Conservation (phyloP, 192 early-diverging fungal genomes). For the Gigaspora rosea region DNA sequence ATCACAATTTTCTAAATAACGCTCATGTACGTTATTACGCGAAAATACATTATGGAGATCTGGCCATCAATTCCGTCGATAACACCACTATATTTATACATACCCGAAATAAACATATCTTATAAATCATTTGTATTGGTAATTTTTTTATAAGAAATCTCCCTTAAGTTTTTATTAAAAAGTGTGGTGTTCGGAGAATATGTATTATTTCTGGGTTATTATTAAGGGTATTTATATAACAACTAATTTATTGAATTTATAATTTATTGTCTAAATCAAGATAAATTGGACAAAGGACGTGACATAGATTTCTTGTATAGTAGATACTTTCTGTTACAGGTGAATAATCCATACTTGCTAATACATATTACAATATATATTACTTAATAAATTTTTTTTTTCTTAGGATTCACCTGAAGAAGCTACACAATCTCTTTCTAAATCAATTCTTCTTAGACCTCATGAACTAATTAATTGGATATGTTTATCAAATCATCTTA, state of each 20-base stretch:
- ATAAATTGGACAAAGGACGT: constrained; percentile 30
- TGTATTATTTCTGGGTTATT: background rate
- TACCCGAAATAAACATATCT: too few relatives aligned
- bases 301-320: constrained; percentile 19
- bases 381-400: background rate
- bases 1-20: too few relatives aligned
- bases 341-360: constrained; percentile 23
- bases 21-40: too few relatives aligned
- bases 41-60: too few relatives aligned
- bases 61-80: too few relatives aligned
- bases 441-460: constrained; percentile 48
- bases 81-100: too few relatives aligned
- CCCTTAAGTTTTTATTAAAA: too few relatives aligned
- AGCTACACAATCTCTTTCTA: constrained; percentile 43
- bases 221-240: background rate
- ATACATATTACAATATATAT: background rate
- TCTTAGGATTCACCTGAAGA: constrained; percentile 27
- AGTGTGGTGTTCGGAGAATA: too few relatives aligned
- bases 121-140: too few relatives aligned
- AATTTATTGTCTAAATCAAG: constrained; percentile 30
- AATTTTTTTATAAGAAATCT: too few relatives aligned
- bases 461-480: constrained; percentile 42
- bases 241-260: constrained; percentile 7
- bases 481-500: constrained; percentile 44
- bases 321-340: constrained; percentile 34